phyloP scores from a whole-genome alignment of 768 basidiomycete species.

The Chalciporus chontae region DNA sequence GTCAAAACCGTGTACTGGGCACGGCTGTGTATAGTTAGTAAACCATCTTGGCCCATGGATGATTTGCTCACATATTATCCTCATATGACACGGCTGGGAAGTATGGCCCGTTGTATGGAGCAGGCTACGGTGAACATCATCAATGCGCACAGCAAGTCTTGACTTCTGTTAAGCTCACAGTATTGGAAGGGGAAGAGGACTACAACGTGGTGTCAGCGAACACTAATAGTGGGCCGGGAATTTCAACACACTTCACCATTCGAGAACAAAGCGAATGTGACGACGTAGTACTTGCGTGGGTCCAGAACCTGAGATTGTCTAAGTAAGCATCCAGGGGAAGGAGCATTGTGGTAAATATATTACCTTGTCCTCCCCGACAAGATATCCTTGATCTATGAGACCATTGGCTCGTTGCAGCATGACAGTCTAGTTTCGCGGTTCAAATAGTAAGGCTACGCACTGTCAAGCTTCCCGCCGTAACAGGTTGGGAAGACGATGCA shows the following conservation, averaged over 20 bases:
- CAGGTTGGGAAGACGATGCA: slow-evolving; percentile 61
- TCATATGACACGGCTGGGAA: slow-evolving; percentile 54
- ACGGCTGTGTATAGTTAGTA: slow-evolving; percentile 32
- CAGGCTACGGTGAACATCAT: slow-evolving; percentile 33
- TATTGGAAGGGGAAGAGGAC: slow-evolving; percentile 63
- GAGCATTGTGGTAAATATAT: neutral
- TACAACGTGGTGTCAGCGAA: slow-evolving; percentile 16
- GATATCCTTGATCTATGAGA: slow-evolving; percentile 43
- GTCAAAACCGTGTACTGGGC: slow-evolving; percentile 53
- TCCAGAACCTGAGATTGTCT: slow-evolving; percentile 40
- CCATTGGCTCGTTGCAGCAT: slow-evolving; percentile 13
- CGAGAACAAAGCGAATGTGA: slow-evolving; percentile 56
- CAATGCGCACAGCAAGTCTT: neutral
- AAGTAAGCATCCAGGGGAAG: neutral
- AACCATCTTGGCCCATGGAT: neutral
- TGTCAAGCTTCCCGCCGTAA: slow-evolving; percentile 51
- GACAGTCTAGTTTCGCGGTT: neutral
- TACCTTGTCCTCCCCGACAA: slow-evolving; percentile 53
- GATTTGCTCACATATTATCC: slow-evolving; percentile 49
- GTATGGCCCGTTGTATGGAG: slow-evolving; percentile 56
- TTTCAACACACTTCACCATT: slow-evolving; percentile 49
- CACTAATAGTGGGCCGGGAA: neutral
- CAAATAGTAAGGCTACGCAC: slow-evolving; percentile 31
- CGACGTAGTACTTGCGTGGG: slow-evolving; percentile 49
- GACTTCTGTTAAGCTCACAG: slow-evolving; percentile 7